phyloP scores from a whole-genome alignment of 306 rosid genomes.

The Rubus parviflorus region DNA sequence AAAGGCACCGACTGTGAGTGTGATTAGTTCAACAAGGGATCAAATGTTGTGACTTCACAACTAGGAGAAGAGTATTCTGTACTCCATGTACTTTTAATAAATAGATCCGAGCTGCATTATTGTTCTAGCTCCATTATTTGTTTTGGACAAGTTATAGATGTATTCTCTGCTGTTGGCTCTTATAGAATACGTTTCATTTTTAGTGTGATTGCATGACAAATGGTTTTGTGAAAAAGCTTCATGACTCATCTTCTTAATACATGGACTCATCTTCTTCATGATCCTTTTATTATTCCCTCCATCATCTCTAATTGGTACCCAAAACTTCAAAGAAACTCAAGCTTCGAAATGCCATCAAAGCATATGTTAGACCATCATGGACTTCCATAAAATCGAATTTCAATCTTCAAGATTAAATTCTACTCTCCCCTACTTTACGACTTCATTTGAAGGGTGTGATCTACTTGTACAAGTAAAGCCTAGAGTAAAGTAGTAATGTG shows the following conservation, averaged over 20 bases:
- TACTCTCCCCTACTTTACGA: background rate
- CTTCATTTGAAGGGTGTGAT: background rate
- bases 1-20: conserved; percentile 11
- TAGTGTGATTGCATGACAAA: conserved; percentile 4
- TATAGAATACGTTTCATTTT: background rate
- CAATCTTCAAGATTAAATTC: background rate
- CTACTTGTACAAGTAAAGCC: background rate
- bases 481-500: background rate
- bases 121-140: conserved; percentile 11
- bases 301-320: background rate
- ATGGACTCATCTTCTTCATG: conserved; percentile 2
- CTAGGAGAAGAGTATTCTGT: conserved; percentile 4
- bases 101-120: background rate
- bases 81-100: conserved; percentile 2
- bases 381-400: background rate
- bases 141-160: conserved; percentile 9
- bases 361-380: background rate
- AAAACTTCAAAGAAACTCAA: background rate
- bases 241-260: background rate
- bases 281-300: background rate
- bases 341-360: background rate
- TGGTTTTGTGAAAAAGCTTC: background rate
- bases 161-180: conserved; percentile 1
- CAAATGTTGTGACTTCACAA: conserved; percentile 15
- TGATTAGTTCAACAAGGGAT: background rate